Evolutionary conservation across 805 yeast genomes (phyloP), one percentile per base, ranked within the genome.

Genomic region (Jamesozyma hellenica): DNA sequence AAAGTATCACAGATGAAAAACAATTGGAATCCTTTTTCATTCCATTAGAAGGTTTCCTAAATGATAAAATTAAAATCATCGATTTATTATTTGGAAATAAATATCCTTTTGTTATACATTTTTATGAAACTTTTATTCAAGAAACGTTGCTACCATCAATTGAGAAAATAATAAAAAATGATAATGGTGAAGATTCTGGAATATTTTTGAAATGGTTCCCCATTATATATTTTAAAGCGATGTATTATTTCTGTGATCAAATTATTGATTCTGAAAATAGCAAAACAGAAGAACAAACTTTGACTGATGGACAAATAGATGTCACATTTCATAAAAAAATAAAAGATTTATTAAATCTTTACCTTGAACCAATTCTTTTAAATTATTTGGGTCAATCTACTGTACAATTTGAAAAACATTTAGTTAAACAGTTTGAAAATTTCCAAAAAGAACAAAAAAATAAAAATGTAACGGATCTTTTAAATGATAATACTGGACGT

Each of bases 51-150:
- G 43, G 47, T 14, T 62, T 58, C 37, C 47, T 67, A 31, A 66
- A 67, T 36, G 45, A 46, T 7, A 65, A 67, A 32, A 61, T 67
- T 10, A 39, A 46, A 17, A 50, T 65, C 11, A 64, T 63, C 9
- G 73, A 68, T 42, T 46, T 36, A 4, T 48, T 68, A n/a, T 68
- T 65, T 50, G 57, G 52, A 13, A 61, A 63, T 30, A 61, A 61
- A 36, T 56, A 65, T 32, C 71, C 68, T 2, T 61, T 67, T 5
- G 59, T 64, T 47, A 35, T 66, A 21, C 50, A 55, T 39, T 66
- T 63, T 40, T 51, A 58, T 35, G 72, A 68, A 44, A 52, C 51
- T 28, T 53, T 66, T 26, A 54, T 68, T 4, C 67, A 67, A 37
- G 63, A 65, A 38, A 53, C 61, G 35, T 42, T 66, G 21, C 32